Evolutionary conservation across 495 filamentous ascomycete species (phyloP).

Genomic region (Xanthoparmelia taractica): DNA sequence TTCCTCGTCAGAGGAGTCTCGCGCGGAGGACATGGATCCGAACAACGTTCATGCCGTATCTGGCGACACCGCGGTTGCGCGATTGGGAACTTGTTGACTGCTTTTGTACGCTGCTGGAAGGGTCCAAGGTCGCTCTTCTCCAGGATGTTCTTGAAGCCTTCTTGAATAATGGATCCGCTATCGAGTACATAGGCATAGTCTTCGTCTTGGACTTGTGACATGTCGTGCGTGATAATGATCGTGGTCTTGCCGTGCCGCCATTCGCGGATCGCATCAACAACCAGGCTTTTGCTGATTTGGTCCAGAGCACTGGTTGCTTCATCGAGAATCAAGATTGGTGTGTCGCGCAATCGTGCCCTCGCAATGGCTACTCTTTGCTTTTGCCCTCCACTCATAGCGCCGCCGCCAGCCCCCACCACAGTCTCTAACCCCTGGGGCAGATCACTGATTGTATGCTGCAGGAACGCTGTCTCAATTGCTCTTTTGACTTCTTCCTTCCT

Average conservation of each 20-base stretch:
- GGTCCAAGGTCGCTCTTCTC: constrained; percentile 27
- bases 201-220: constrained; percentile 62
- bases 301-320: constrained; percentile 81
- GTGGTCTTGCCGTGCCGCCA: constrained; percentile 68
- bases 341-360: constrained; percentile 69
- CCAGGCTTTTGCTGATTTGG: constrained; percentile 55
- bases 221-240: constrained; percentile 85
- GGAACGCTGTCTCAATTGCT: constrained; percentile 53
- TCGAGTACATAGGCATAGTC: constrained; percentile 83
- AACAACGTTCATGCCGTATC: too few relatives aligned
- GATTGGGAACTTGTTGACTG: constrained; percentile 6
- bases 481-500: constrained; percentile 47
- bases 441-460: constrained; percentile 61
- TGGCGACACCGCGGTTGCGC: neutral
- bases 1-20: neutral
- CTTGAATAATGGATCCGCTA: constrained; percentile 57
- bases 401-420: constrained; percentile 59
- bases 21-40: neutral
- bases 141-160: constrained; percentile 51
- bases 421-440: constrained; percentile 73
- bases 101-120: constrained; percentile 4
- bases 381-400: constrained; percentile 77
- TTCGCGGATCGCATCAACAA: constrained; percentile 65
- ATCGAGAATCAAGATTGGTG: constrained; percentile 74
- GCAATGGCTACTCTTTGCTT: constrained; percentile 69